Conservation (phyloP, 2,329 filamentous ascomycete genomes). For the Ceratocystis lukuohia region DNA sequence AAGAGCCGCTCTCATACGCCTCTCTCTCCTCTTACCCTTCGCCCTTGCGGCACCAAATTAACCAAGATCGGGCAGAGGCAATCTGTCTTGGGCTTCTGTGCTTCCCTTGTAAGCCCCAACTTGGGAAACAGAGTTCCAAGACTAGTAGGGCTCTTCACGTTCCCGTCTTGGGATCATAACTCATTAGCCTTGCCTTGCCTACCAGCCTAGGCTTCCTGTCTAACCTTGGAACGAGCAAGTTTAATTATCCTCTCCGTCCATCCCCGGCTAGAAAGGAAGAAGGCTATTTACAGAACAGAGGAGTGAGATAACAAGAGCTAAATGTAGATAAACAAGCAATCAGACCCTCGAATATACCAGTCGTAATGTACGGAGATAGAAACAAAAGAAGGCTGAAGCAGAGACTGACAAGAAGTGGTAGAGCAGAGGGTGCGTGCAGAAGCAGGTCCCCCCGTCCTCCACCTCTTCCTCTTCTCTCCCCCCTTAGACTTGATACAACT, state of each 20-base stretch:
- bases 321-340: background rate
- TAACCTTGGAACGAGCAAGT: no score
- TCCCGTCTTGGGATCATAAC: background rate
- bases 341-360: background rate
- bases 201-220: background rate
- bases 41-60: background rate
- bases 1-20: background rate
- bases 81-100: background rate
- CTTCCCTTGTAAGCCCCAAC: background rate
- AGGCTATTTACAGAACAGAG: constrained; percentile 1
- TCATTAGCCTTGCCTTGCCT: background rate
- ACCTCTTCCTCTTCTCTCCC: no score
- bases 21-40: background rate
- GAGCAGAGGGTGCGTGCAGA: background rate
- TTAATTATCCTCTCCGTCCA: no score
- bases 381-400: background rate
- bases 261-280: background rate
- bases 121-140: background rate
- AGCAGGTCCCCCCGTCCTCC: background rate
- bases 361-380: background rate
- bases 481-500: background rate
- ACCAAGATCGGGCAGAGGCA: background rate
- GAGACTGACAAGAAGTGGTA: background rate
- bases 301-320: background rate
- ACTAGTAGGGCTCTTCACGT: background rate